A percentile compares a stretch with the other conserved stretches of the same genome.
phyloP scores from a whole-genome alignment of 2,329 filamentous ascomycete genomes.

The Botrytis pseudocinerea region DNA sequence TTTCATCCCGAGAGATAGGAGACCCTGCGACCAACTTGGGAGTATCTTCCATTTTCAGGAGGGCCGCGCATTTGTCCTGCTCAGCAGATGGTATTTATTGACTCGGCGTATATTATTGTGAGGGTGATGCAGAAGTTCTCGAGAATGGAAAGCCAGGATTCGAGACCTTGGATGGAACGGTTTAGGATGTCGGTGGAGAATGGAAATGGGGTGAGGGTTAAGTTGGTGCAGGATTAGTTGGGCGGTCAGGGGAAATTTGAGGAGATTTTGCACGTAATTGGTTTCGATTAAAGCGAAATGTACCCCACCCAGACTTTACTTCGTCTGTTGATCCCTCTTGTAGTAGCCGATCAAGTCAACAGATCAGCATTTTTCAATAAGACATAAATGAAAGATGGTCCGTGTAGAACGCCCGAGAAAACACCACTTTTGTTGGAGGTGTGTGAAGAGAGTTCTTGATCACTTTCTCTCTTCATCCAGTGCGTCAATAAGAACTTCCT shows the following conservation, averaged over 20 bases:
- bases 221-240: not conserved
- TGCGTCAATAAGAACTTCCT: too few relatives aligned
- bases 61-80: not conserved
- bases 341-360: not conserved
- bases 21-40: not conserved
- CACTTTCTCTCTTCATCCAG: too few relatives aligned
- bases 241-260: not conserved
- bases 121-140: not conserved
- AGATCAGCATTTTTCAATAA: not conserved
- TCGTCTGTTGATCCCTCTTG: not conserved
- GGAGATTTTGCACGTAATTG: not conserved
- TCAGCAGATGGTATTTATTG: not conserved
- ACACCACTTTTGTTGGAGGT: too few relatives aligned
- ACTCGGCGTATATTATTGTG: not conserved
- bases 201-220: not conserved
- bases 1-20: not conserved
- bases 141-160: not conserved
- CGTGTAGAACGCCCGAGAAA: too few relatives aligned
- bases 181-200: conserved; percentile 5
- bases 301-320: not conserved
- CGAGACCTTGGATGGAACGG: not conserved
- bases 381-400: too few relatives aligned
- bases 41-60: not conserved
- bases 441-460: too few relatives aligned
- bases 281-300: not conserved